Evolutionary conservation across 2,329 filamentous ascomycete genomes (phyloP).

Genomic region (Onygenales sp.): DNA sequence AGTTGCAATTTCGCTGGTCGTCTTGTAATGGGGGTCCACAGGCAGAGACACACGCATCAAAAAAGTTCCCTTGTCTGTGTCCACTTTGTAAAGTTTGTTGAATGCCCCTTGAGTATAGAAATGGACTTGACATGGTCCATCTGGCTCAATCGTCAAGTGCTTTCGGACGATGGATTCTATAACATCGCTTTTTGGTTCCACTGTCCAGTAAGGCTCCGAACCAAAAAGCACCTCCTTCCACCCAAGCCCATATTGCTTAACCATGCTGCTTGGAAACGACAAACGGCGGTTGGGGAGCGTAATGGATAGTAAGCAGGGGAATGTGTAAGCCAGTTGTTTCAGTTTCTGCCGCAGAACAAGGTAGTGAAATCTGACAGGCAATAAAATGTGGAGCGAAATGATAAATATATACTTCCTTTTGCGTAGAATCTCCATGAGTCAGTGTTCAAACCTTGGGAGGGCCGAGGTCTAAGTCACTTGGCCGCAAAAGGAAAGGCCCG

Average conservation of each 20-base stretch:
- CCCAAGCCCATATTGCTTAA: background rate
- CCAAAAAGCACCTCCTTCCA: background rate
- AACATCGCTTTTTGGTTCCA: background rate
- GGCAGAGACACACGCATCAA: constrained; percentile 20
- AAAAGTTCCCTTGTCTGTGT: constrained; percentile 1
- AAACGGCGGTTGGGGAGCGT: too few relatives aligned
- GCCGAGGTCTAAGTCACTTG: too few relatives aligned
- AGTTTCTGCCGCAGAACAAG: too few relatives aligned
- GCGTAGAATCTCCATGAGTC: too few relatives aligned
- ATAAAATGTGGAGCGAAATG: too few relatives aligned
- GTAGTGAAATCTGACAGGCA: too few relatives aligned
- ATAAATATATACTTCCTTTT: too few relatives aligned
- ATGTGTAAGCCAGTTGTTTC: too few relatives aligned
- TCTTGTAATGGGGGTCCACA: constrained; percentile 13
- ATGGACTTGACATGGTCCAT: background rate
- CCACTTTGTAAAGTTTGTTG: constrained; percentile 11
- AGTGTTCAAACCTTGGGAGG: too few relatives aligned
- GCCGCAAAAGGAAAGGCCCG: too few relatives aligned
- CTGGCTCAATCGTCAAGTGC: background rate
- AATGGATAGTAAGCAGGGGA: too few relatives aligned
- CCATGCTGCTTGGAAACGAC: too few relatives aligned
- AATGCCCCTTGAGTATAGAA: constrained; percentile 10
- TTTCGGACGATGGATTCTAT: background rate
- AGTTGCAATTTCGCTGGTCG: constrained; percentile 16
- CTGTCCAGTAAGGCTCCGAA: background rate